phyloP scores from a whole-genome alignment of 192 early-diverging fungal genomes.

The Rhizoclosmatium globosum region DNA sequence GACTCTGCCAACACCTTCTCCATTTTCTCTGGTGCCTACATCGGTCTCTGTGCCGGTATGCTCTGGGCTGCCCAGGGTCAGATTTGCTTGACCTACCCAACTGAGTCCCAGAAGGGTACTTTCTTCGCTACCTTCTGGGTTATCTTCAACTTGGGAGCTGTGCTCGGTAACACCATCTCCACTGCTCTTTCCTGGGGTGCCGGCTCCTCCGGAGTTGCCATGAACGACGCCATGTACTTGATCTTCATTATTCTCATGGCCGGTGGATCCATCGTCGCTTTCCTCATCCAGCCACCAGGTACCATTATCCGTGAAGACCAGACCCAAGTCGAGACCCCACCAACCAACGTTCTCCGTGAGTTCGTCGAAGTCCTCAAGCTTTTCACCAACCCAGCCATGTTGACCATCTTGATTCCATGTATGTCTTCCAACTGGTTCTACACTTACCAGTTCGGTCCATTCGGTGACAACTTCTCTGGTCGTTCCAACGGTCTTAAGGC shows the following conservation, averaged over 20 bases:
- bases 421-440: conserved; percentile 83
- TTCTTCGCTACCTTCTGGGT: conserved; percentile 89
- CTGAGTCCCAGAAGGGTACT: conserved; percentile 78
- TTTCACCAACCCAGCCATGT: conserved; percentile 73
- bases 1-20: conserved; percentile 55
- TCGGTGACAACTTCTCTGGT: conserved; percentile 14
- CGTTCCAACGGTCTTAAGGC: conserved; percentile 7
- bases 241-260: conserved; percentile 71
- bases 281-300: conserved; percentile 64
- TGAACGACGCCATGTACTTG: conserved; percentile 72
- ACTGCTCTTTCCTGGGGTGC: conserved; percentile 74
- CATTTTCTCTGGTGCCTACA: conserved; percentile 76
- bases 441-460: conserved; percentile 70
- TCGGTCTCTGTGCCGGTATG: conserved; percentile 84
- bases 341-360: conserved; percentile 71
- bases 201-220: conserved; percentile 38
- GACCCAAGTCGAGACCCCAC: conserved; percentile 68
- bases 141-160: conserved; percentile 83
- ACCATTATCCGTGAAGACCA: conserved; percentile 77
- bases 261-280: conserved; percentile 63
- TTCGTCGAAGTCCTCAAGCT: conserved; percentile 62
- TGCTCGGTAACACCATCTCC: conserved; percentile 77
- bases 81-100: conserved; percentile 87
- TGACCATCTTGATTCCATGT: conserved; percentile 64
- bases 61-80: conserved; percentile 61